Evolutionary conservation across 768 basidiomycete genomes (phyloP).

Genomic region (Lyophyllum semitale): DNA sequence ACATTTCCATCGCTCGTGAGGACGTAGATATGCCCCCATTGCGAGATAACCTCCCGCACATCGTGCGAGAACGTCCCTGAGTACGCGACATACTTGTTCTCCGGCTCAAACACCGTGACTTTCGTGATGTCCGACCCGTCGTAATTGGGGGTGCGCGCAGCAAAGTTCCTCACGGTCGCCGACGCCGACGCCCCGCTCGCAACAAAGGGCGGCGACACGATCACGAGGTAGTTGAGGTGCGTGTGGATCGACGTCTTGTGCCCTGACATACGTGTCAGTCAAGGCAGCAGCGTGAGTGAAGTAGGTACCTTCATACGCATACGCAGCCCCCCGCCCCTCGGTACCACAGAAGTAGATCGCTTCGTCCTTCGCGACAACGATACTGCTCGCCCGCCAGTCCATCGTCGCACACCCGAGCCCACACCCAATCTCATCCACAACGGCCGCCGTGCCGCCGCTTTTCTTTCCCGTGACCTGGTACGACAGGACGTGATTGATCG

Average conservation of each 20-base stretch:
- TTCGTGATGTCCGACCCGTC: constrained; percentile 66
- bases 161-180: constrained; percentile 75
- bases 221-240: constrained; percentile 83
- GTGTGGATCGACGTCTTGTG: constrained; percentile 77
- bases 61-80: constrained; percentile 81
- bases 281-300: background rate
- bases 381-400: constrained; percentile 70
- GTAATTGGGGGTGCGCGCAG: constrained; percentile 48
- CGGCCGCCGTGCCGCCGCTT: constrained; percentile 62
- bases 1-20: constrained; percentile 80
- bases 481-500: constrained; percentile 77
- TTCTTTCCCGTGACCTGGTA: constrained; percentile 76
- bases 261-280: constrained; percentile 40
- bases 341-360: constrained; percentile 85
- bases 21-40: constrained; percentile 81
- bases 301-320: constrained; percentile 83
- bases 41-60: constrained; percentile 79
- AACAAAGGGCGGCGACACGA: constrained; percentile 84
- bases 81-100: constrained; percentile 89
- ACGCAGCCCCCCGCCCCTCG: constrained; percentile 82
- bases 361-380: constrained; percentile 88
- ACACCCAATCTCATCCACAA: constrained; percentile 86
- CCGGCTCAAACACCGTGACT: constrained; percentile 86
- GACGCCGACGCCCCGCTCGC: constrained; percentile 66
- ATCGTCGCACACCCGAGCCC: constrained; percentile 83